phyloP scores from a whole-genome alignment of 495 filamentous ascomycete genomes.

The Penicillium waksmanii region DNA sequence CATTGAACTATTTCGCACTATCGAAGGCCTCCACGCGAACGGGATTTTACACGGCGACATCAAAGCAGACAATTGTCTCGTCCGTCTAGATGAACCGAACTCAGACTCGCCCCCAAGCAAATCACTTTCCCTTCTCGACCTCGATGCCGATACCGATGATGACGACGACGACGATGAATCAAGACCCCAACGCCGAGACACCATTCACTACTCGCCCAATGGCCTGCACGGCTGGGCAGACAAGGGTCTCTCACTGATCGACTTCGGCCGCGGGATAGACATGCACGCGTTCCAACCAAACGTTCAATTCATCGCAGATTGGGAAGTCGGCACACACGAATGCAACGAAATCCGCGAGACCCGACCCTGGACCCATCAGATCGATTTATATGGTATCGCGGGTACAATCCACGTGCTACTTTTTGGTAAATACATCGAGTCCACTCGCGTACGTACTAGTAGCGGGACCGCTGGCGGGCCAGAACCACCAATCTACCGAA shows the following conservation, averaged over 20 bases:
- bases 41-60: slow-evolving; percentile 89
- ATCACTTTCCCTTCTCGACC: slow-evolving; percentile 37
- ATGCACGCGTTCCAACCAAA: slow-evolving; percentile 77
- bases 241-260: slow-evolving; percentile 85
- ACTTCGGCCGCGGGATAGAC: slow-evolving; percentile 94
- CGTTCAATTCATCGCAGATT: slow-evolving; percentile 92
- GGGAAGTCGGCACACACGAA: slow-evolving; percentile 81
- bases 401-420: slow-evolving; percentile 83
- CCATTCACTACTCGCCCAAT: slow-evolving; percentile 63
- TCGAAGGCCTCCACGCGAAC: slow-evolving; percentile 82
- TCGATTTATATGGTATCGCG: slow-evolving; percentile 91
- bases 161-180: slow-evolving; percentile 30
- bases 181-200: slow-evolving; percentile 46
- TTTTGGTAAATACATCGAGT: slow-evolving; percentile 95
- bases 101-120: slow-evolving; percentile 24
- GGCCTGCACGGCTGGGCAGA: slow-evolving; percentile 77
- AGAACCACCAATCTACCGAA: slow-evolving; percentile 55
- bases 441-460: slow-evolving; percentile 54
- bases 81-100: slow-evolving; percentile 68
- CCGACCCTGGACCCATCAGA: slow-evolving; percentile 93
- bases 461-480: slow-evolving; percentile 16
- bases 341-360: slow-evolving; percentile 94
- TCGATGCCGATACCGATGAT: slow-evolving; percentile 25
- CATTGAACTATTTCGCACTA: slow-evolving; percentile 85
- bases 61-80: slow-evolving; percentile 92